Percentiles rank a stretch among this genome's conserved stretches.
Evolutionary conservation across 2,329 filamentous ascomycete genomes (phyloP).

Genomic region (Grosmannia clavigera): DNA sequence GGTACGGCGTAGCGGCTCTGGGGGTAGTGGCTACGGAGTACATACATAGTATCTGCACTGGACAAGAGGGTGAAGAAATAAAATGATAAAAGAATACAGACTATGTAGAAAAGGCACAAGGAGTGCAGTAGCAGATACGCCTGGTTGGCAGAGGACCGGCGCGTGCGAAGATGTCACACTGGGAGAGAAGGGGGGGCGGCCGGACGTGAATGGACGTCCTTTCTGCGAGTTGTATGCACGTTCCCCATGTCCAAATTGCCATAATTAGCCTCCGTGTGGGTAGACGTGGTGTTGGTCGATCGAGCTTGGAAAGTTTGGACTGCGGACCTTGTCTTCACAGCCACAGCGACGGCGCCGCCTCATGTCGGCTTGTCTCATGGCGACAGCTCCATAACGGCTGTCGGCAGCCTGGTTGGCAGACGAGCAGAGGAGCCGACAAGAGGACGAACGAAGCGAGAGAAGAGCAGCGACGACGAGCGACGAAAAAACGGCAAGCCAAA

Average conservation of each 20-base stretch:
- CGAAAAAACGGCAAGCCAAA: not conserved
- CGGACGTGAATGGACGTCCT: not conserved
- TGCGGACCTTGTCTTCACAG: not conserved
- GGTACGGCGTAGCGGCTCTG: too few relatives aligned
- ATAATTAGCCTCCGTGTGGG: too few relatives aligned
- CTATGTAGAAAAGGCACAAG: too few relatives aligned
- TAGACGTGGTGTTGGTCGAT: too few relatives aligned
- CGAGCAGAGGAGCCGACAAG: not conserved
- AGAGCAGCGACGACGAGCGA: not conserved
- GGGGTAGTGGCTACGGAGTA: too few relatives aligned
- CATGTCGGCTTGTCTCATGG: not conserved
- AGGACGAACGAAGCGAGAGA: not conserved
- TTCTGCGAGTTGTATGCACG: not conserved
- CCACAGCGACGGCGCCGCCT: too few relatives aligned
- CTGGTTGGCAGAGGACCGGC: not conserved
- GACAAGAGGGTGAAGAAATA: not conserved
- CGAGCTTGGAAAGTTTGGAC: too few relatives aligned
- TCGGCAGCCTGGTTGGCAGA: not conserved
- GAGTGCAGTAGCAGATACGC: too few relatives aligned
- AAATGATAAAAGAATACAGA: not conserved
- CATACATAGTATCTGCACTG: too few relatives aligned
- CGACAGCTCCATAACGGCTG: not conserved
- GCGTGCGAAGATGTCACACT: not conserved
- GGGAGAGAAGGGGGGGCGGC: not conserved
- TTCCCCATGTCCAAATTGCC: not conserved